A percentile compares a stretch with the other conserved stretches of the same genome.
Conservation (phyloP, 192 early-diverging fungal genomes). For the Entomortierella lignicola region DNA sequence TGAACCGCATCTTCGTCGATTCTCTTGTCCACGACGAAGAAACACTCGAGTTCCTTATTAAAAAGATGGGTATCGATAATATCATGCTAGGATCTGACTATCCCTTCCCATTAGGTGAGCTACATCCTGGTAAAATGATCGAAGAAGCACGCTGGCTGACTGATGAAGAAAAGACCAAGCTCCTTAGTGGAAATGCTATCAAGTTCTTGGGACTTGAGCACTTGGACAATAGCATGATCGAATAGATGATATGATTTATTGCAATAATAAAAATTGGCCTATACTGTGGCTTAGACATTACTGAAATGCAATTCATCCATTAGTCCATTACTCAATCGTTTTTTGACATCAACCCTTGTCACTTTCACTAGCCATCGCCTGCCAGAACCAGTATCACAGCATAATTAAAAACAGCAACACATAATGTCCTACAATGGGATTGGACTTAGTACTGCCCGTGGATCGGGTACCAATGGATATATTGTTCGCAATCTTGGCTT, state of each 20-base stretch:
- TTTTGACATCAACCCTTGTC: no score
- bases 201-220: slow-evolving; percentile 64
- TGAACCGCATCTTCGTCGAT: slow-evolving; percentile 70
- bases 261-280: no score
- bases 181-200: slow-evolving; percentile 68
- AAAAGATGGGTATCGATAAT: slow-evolving; percentile 70
- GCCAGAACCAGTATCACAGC: background rate
- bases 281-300: background rate
- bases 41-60: slow-evolving; percentile 69
- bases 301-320: background rate
- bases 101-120: slow-evolving; percentile 67
- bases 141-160: slow-evolving; percentile 62
- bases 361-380: no score
- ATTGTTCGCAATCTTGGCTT: slow-evolving; percentile 90
- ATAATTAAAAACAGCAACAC: background rate
- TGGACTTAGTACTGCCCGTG: slow-evolving; percentile 81
- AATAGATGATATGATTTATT: background rate
- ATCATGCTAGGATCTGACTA: slow-evolving; percentile 74
- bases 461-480: slow-evolving; percentile 96
- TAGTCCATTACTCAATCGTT: no score
- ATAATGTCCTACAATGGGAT: slow-evolving; percentile 79
- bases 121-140: slow-evolving; percentile 71
- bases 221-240: slow-evolving; percentile 25
- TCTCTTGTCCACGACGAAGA: slow-evolving; percentile 76
- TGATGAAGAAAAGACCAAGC: slow-evolving; percentile 71